Base-by-base conservation (phyloP, 2,329 filamentous ascomycete genomes). In the Talaromyces sp. region DNA sequence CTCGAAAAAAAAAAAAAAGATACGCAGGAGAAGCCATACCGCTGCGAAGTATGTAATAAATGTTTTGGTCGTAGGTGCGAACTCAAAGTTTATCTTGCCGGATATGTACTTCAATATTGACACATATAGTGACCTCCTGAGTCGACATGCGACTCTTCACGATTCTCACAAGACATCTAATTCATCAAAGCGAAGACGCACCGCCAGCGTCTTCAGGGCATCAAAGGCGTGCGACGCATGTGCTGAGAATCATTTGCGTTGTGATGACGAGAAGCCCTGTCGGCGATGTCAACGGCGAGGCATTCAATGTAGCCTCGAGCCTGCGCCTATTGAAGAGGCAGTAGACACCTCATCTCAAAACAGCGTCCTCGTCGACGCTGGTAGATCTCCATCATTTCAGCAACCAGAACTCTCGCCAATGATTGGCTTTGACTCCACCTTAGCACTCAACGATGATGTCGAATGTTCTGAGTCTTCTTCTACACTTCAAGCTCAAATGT, bases 221-320 rank as follows among this genome's bases (percentile, higher is more conserved):
- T 66, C 71, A 0, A 65, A 72, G 39, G 73, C 74, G 1, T 76
- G 74, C 33, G 64, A 67, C 14, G 62, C 70, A 3, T 76, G 74
- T 56, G 72, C 73, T 0, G 71, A 71, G 1, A 69, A 73, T n/a
- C 73, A 76, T 45, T 54, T 76, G 6, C 68, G 71, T 14, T 75
- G 73, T 33, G 70, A 70, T 11, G 74, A 75, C 27, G 66, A 72
- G 19, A 75, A 75, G 33, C 74, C 74, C 33, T 75, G 74, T 37
- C 62, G 58, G 5, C 70, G 74, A 22, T 75, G 74, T 19, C 60
- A 64, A 35, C 66, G 72, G 5, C 70, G 70, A 56, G 70, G 69
- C 14, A 66, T 75, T 48, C 54, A 2, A 45, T 69, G 43, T 24
- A 47, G 35, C 39, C 33, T 54, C 14, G 16, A 9, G 16, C 50